phyloP scores from a whole-genome alignment of 1,139 yeast species.

The Arxiozyma bovina region DNA sequence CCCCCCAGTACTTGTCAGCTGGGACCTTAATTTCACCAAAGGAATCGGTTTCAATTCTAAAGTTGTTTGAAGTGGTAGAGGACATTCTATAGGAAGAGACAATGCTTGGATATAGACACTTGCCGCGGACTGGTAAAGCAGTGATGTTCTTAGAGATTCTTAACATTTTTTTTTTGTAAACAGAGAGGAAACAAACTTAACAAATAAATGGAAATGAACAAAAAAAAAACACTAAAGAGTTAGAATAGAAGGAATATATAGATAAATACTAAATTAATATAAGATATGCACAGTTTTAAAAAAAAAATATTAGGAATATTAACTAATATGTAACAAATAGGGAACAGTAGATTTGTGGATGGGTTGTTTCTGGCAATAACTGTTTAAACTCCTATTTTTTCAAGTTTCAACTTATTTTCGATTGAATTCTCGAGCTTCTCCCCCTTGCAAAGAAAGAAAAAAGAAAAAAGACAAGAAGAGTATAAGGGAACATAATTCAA shows the following conservation, averaged over 20 bases:
- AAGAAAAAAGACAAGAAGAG: too few relatives aligned
- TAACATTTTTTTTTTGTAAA: neutral
- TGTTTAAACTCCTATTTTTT: neutral
- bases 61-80: neutral
- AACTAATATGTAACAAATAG: neutral
- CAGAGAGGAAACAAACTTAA: neutral
- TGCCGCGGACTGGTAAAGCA: neutral
- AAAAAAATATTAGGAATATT: neutral
- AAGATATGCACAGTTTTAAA: neutral
- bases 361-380: neutral
- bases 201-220: too few relatives aligned
- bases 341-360: neutral
- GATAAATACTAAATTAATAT: too few relatives aligned
- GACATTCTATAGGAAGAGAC: neutral
- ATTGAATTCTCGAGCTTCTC: too few relatives aligned
- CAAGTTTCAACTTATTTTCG: too few relatives aligned
- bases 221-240: too few relatives aligned
- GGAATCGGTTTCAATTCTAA: slow-evolving; percentile 84
- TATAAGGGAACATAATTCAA: too few relatives aligned
- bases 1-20: slow-evolving; percentile 85
- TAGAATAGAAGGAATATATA: too few relatives aligned
- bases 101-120: neutral
- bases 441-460: too few relatives aligned
- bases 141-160: neutral
- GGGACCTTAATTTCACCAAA: slow-evolving; percentile 94